phyloP scores from a whole-genome alignment of 1,284 basidiomycete species.

The Apiotrichum domesticum region DNA sequence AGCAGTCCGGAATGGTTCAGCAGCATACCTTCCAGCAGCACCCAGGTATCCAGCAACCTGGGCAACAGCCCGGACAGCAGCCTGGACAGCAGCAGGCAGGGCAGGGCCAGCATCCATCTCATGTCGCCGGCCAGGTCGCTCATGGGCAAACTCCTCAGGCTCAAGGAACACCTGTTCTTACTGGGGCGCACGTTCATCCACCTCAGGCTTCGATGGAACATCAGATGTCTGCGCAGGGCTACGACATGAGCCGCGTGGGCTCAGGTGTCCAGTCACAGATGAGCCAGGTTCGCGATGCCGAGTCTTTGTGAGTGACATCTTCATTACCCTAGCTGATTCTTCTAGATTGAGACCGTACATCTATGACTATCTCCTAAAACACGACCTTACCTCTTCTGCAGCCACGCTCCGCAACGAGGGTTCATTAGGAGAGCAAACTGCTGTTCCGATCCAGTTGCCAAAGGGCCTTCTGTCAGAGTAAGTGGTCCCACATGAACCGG shows the following conservation, averaged over 20 bases:
- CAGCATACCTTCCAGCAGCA: conserved; percentile 18
- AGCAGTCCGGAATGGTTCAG: conserved; percentile 9
- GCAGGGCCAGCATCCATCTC: conserved; percentile 21
- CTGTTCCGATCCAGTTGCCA: conserved; percentile 42
- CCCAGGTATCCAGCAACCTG: conserved; percentile 15
- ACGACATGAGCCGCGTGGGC: conserved; percentile 31
- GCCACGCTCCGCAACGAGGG: conserved; percentile 40
- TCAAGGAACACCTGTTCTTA: conserved; percentile 18
- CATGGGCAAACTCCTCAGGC: conserved; percentile 12
- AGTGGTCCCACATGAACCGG: conserved; percentile 14
- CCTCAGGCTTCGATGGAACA: conserved; percentile 18
- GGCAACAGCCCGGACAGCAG: conserved; percentile 11
- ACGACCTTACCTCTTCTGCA: conserved; percentile 35
- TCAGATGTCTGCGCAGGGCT: conserved; percentile 19
- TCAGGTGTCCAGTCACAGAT: conserved; percentile 27
- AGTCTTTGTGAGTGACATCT: conserved; percentile 32
- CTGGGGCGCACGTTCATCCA: conserved; percentile 12
- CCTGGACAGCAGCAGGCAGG: conserved; percentile 13
- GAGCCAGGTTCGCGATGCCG: conserved; percentile 21
- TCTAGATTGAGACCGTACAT: conserved; percentile 42
- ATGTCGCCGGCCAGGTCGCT: conserved; percentile 8
- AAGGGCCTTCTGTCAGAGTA: conserved; percentile 47
- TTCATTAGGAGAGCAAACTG: conserved; percentile 32
- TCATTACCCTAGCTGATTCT: conserved; percentile 25
- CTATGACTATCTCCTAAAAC: conserved; percentile 43